Base-by-base conservation (phyloP, 2,329 filamentous ascomycete genomes). In the Nakataea oryzae region DNA sequence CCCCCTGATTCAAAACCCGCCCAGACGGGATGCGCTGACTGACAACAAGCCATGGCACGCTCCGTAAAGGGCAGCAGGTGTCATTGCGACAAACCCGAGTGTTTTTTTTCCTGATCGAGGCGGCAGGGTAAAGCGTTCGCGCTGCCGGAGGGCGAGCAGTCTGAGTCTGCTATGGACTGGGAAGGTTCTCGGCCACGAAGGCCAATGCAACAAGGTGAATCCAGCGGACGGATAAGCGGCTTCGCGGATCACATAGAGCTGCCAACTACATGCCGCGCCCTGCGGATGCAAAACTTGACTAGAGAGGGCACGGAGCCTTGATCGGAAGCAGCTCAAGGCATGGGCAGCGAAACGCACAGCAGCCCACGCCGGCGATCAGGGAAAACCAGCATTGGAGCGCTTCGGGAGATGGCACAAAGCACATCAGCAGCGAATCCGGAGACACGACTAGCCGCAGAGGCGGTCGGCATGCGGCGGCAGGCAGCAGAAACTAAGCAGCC, bases 301-400 rank as follows among this genome's bases (percentile, higher is more conserved):
- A n/a, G n/a, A n/a, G n/a, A n/a, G n/a, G n/a, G 2, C 21, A 41
- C 34, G 34, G 34, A 41, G 34, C 5, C 34, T 41, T 6, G 34
- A 41, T 41, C 34, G 34, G 34, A 6, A 41, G 34, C 12, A 41
- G 13, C 12, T 14, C 3, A 41, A 41, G 34, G 34, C 13, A 21
- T 41, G 34, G 8, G 29, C 29, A 59, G 29, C 69, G 67, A 70
- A 71, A 71, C 69, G 62, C 61, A 62, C 62, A 58, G 64, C 64
- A 66, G 57, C 64, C 64, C 67, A 64, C 61, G 64, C 61, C 64
- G 70, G 62, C 67, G 70, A 71, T 72, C 70, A 72, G 66, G 67
- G 63, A 68, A 65, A 62, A 41, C 21, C 56, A 30, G 34, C 34
- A 41, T 41, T 54, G 30, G 47, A 54, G 3, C 50, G 58, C 58